A percentile compares a stretch with the other conserved stretches of the same genome.
Conservation (phyloP, 352 stramenopile genomes). For the Phytophthora ramorum region DNA sequence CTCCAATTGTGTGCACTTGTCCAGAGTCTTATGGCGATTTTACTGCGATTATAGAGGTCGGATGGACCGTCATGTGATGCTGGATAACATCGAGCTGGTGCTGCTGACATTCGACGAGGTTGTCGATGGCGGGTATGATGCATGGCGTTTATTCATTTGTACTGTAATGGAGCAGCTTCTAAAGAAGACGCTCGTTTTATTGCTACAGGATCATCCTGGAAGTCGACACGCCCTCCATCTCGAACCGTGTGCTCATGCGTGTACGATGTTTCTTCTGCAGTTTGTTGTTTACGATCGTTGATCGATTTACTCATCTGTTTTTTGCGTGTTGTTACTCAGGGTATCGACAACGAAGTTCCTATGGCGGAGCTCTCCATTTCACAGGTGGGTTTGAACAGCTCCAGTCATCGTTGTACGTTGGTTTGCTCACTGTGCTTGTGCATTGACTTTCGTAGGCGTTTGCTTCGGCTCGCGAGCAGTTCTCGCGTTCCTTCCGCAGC, state of each 20-base stretch:
- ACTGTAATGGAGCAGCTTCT: conserved; percentile 1
- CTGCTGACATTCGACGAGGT: conserved; percentile 92
- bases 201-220: conserved; percentile 85
- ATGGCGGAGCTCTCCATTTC: conserved; percentile 90
- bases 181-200: background rate
- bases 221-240: conserved; percentile 88
- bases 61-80: conserved; percentile 88
- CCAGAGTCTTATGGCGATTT: conserved; percentile 10
- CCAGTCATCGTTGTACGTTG: background rate
- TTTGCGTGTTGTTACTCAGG: conserved; percentile 43
- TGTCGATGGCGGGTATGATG: conserved; percentile 84
- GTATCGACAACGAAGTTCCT: conserved; percentile 88
- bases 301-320: background rate
- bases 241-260: conserved; percentile 92
- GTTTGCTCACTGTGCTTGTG: conserved; percentile 6
- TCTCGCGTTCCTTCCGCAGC: conserved; percentile 90
- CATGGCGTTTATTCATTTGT: background rate
- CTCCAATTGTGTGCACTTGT: background rate
- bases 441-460: conserved; percentile 61
- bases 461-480: conserved; percentile 85
- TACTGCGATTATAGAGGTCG: conserved; percentile 55
- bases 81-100: conserved; percentile 93
- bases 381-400: conserved; percentile 48
- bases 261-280: conserved; percentile 45
- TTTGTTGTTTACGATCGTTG: background rate